phyloP scores from a whole-genome alignment of 176 grass and related monocot species.

The Avena insularis region DNA sequence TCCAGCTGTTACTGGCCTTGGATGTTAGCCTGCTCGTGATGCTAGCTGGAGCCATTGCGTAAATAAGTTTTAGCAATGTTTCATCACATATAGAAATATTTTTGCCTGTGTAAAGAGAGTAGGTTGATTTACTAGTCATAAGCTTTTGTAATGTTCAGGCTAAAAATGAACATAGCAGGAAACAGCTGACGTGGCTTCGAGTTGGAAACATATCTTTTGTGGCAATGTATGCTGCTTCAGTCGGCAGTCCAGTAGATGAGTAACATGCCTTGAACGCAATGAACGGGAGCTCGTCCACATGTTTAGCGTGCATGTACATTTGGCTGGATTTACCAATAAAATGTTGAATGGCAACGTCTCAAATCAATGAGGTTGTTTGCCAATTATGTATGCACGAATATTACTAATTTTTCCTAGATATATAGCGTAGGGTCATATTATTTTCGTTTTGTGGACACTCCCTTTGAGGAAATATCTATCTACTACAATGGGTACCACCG shows the following conservation, averaged over 20 bases:
- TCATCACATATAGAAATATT: conserved; percentile 52
- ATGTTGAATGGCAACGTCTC: no score
- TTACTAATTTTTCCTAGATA: no score
- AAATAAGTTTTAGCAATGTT: conserved; percentile 48
- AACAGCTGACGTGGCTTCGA: conserved; percentile 17
- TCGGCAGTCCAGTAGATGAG: background rate
- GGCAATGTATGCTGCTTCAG: background rate
- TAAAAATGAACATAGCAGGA: conserved; percentile 35
- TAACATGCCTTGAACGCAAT: no score
- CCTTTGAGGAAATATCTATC: no score
- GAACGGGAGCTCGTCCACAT: no score
- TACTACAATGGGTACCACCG: no score
- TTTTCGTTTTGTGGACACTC: no score
- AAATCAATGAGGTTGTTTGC: no score
- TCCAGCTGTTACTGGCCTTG: background rate
- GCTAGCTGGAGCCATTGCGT: conserved; percentile 41
- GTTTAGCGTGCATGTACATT: no score
- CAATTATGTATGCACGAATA: no score
- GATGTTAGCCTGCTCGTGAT: conserved; percentile 21
- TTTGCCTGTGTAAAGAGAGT: conserved; percentile 50
- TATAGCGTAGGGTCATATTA: no score
- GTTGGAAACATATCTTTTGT: conserved; percentile 15
- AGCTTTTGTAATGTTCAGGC: conserved; percentile 39
- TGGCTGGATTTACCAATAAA: no score
- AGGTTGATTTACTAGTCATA: conserved; percentile 20